Conservation (phyloP, 2,329 filamentous ascomycete genomes). For the Sporothrix mexicana region DNA sequence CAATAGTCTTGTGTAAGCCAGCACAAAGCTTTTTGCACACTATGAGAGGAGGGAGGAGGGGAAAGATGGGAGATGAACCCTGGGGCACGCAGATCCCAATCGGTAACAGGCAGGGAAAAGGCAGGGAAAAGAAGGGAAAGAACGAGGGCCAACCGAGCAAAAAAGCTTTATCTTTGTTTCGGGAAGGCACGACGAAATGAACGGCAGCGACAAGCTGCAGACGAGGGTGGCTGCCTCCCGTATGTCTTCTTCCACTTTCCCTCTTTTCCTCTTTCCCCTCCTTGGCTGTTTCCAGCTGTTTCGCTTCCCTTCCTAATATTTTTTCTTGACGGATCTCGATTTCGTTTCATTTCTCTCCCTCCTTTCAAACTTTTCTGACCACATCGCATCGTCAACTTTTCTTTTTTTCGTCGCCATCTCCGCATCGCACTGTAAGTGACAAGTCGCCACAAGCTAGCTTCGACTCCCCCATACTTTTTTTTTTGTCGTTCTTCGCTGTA, state of each 20-base stretch:
- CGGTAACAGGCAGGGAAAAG: constrained; percentile 6
- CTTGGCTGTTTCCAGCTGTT: constrained; percentile 21
- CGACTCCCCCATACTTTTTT: neutral
- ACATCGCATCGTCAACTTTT: neutral
- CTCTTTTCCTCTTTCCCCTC: constrained; percentile 28
- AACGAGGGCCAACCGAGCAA: no score
- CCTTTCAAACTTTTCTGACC: neutral
- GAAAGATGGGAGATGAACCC: neutral
- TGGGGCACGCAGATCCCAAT: constrained; percentile 19
- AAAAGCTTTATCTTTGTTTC: constrained; percentile 37
- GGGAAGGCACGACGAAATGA: constrained; percentile 16
- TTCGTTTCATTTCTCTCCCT: neutral
- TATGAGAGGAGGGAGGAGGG: neutral
- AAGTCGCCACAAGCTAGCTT: constrained; percentile 1
- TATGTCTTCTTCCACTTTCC: constrained; percentile 31
- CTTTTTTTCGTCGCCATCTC: neutral
- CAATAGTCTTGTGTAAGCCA: neutral
- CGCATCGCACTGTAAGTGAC: constrained; percentile 24
- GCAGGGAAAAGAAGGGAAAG: no score
- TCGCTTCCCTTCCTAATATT: constrained; percentile 15
- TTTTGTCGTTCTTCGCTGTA: neutral
- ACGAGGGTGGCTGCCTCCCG: constrained; percentile 12
- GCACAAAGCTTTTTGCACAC: neutral
- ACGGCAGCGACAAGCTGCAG: neutral
- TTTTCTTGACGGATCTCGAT: constrained; percentile 2